Evolutionary conservation across 768 basidiomycete species (phyloP), one percentile per base, ranked within the genome.

Genomic region (Clathrus columnatus): DNA sequence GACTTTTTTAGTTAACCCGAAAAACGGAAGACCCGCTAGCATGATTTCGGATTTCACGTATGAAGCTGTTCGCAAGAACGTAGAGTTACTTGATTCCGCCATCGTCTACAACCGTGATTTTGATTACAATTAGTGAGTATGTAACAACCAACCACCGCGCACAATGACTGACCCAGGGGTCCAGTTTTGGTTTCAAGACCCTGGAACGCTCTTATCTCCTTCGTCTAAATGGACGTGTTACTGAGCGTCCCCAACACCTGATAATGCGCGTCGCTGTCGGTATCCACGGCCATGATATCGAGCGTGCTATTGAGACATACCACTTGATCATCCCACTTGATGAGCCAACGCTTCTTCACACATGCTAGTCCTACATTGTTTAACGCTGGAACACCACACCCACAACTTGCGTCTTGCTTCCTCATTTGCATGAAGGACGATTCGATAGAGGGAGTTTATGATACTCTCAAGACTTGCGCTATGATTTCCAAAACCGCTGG

Each of bases 401-500:
- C 92, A n/a, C 96, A 98, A 67, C 79, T 98, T 64, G 84, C 88
- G 59, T 95, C 92, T 3, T 98, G 96, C 73, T 99, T 98, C 82
- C 82, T 99, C 56, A 85, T 99, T 48, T 85, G 85, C 66, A 98
- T 98, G 96, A 92, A 93, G 70, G 93, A 97, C 18, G 96, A 98
- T 69, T 95, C 91, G 3, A 98, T 98, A 57, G 96, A 99, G 62
- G 96, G 96, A n/a, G 98, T 99, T 70, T 99, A 98, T 69, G 95
- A 98, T 63, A 98, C 96, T 0, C 77, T 99, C 62, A 98, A 97
- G 77, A 90, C 82, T 59, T 98, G 96, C 66, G 96, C 96, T 4
- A 90, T 97, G 88, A 99, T 99, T 69, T 95, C 92, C 67, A 98
- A 99, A 77, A 96, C 93, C 5, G 96, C 96, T 23, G 96, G 96